These are phyloP conservation scores for Lathyrus aphaca DNA, from an alignment of 306 rosid genomes.

Conservation along the genomic window DNA sequence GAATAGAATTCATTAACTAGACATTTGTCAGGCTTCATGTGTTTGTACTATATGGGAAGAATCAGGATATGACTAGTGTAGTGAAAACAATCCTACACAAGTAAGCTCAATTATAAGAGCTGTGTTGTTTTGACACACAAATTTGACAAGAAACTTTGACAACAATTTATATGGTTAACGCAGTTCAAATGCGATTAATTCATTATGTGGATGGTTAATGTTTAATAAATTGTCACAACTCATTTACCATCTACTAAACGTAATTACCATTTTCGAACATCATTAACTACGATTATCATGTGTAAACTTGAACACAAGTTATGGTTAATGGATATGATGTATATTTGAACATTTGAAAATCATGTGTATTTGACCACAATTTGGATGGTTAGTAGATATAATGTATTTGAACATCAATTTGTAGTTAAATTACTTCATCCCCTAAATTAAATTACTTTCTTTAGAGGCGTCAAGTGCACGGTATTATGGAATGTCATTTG, in stretches of 20 bases:
- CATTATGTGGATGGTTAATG: not conserved
- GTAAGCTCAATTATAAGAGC: not conserved
- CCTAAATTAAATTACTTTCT: no score
- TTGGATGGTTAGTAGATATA: no score
- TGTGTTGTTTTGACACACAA: not conserved
- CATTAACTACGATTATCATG: not conserved
- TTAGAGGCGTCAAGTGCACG: no score
- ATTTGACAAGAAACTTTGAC: not conserved
- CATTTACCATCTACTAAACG: not conserved
- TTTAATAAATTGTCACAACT: not conserved
- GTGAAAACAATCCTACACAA: not conserved
- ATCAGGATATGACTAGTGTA: not conserved
- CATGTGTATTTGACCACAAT: no score
- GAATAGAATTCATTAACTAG: not conserved
- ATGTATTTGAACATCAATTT: no score
- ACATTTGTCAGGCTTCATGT: conserved; percentile 10
- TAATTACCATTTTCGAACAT: not conserved
- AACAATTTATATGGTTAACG: not conserved
- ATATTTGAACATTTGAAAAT: no score
- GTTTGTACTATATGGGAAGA: not conserved
- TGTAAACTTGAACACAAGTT: no score
- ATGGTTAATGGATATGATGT: no score
- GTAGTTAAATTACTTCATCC: no score
- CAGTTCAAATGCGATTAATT: not conserved
- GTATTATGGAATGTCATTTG: no score